Percentiles rank a stretch among this genome's conserved stretches.
Conservation (phyloP, 1,284 basidiomycete genomes). For the Leucoagaricus sp. region DNA sequence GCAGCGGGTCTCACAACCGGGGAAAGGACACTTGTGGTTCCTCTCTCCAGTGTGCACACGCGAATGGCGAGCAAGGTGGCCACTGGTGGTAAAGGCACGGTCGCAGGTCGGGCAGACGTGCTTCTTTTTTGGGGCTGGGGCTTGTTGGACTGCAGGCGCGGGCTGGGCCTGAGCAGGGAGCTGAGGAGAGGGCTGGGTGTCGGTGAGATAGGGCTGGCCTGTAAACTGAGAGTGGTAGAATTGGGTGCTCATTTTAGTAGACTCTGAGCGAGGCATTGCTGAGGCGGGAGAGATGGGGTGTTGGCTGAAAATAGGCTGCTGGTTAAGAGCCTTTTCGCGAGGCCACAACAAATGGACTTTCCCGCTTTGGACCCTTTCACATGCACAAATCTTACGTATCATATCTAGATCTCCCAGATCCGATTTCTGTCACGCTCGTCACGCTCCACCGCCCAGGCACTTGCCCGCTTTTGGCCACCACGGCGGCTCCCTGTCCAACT, state of each 20-base stretch:
- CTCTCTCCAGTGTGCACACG: slow-evolving; percentile 82
- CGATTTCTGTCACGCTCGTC: slow-evolving; percentile 1
- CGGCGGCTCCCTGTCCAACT: slow-evolving; percentile 9
- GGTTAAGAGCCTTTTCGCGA: slow-evolving; percentile 23
- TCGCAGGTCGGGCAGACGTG: slow-evolving; percentile 69
- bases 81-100: slow-evolving; percentile 79
- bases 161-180: slow-evolving; percentile 22
- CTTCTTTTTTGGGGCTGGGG: slow-evolving; percentile 46
- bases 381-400: slow-evolving; percentile 10
- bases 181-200: slow-evolving; percentile 27
- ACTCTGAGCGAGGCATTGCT: slow-evolving; percentile 39
- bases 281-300: slow-evolving; percentile 13
- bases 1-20: slow-evolving; percentile 79
- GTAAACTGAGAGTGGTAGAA: slow-evolving; percentile 32
- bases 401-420: slow-evolving; percentile 12
- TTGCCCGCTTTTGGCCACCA: slow-evolving; percentile 5
- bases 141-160: slow-evolving; percentile 21
- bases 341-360: slow-evolving; percentile 10
- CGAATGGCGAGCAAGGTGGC: slow-evolving; percentile 80
- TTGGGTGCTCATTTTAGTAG: slow-evolving; percentile 28
- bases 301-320: slow-evolving; percentile 18
- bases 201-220: slow-evolving; percentile 26
- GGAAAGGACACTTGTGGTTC: slow-evolving; percentile 82
- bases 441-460: slow-evolving; percentile 14
- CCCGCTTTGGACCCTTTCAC: slow-evolving; percentile 7